Base-by-base conservation (phyloP, 306 rosid genomes). In the Casuarina cunninghamiana region DNA sequence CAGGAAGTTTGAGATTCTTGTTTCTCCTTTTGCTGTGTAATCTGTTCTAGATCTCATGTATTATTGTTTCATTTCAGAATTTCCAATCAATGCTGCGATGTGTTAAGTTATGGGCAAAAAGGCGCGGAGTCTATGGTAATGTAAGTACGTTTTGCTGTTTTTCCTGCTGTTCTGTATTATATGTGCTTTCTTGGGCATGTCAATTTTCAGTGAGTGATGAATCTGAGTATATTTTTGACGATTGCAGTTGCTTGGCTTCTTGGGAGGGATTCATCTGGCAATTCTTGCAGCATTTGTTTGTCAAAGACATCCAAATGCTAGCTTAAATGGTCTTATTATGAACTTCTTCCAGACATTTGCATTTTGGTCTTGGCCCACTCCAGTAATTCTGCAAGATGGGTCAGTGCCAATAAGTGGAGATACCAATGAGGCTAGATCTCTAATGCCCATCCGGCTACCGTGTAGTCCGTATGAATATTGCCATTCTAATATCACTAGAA, bases 51-150 rank as follows among this genome's bases (percentile, higher is more conserved):
- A 63, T 77, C 75, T 73, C 78, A 69, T 53, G 48, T 72, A 68
- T 49, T 69, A 69, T 21, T 57, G 48, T 37, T 83, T 75, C 35
- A 32, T 78, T 80, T 75, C 85, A 86, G 89, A 83, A 80, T 45
- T 86, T 83, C 70, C 89, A 81, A 72, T 72, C 82, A 17, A 61
- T 81, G 79, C 75, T 86, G 51, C 83, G 89, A 79, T 83, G 80
- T 75, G 79, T 86, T 46, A 86, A 86, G 73, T 79, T 86, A 61
- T 86, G 89, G 89, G 89, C 89, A 26, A 86, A 86, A 86, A 78
- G 83, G 60, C 79, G 89, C 45, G 89, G 89, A 72, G 85, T 86
- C n/a, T 86, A 86, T 53, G 87, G 87, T 67, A 83, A 78, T n/a
- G 89, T 86, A 81, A 86, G 89, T 80, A 72, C 74, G 81, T 65